Conservation (phyloP, 2,329 filamentous ascomycete genomes). For the Fusarium miscanthi region DNA sequence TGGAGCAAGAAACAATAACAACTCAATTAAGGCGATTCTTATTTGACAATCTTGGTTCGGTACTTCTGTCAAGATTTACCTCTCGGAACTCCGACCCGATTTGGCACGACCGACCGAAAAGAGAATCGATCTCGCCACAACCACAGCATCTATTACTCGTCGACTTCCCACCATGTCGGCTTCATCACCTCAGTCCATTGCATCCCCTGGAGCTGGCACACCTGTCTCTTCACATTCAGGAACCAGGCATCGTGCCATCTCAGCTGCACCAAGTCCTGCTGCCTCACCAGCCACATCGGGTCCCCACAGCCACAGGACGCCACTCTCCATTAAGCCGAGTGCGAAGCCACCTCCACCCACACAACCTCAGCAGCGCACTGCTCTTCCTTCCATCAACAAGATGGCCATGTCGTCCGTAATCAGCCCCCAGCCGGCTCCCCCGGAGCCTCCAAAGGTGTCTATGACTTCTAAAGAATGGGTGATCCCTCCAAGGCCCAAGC, state of each 20-base stretch:
- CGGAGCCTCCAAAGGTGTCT: conserved; percentile 61
- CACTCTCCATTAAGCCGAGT: conserved; percentile 48
- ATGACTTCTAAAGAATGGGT: conserved; percentile 89
- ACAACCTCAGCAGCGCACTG: conserved; percentile 49
- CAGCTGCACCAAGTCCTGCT: conserved; percentile 36
- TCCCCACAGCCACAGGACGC: conserved; percentile 43
- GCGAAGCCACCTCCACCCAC: conserved; percentile 44
- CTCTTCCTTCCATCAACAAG: conserved; percentile 54
- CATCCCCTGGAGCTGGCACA: conserved; percentile 38
- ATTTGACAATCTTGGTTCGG: conserved; percentile 25
- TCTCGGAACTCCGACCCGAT: conserved; percentile 47
- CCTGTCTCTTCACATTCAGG: conserved; percentile 25
- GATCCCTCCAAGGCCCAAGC: conserved; percentile 85
- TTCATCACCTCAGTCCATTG: conserved; percentile 32
- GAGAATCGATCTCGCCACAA: conserved; percentile 37
- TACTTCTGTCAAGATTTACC: neutral
- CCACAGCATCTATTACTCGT: conserved; percentile 20
- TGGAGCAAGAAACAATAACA: neutral
- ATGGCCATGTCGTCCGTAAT: conserved; percentile 62
- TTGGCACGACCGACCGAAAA: conserved; percentile 36
- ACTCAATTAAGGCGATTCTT: neutral
- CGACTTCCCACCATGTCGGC: conserved; percentile 41
- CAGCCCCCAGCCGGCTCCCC: conserved; percentile 52
- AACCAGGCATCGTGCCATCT: conserved; percentile 40
- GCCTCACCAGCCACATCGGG: conserved; percentile 39